A percentile compares a stretch with the other conserved stretches of the same genome.
phyloP scores from a whole-genome alignment of 202 grass and related monocot species.

The Thinopyrum obtusiflorum region DNA sequence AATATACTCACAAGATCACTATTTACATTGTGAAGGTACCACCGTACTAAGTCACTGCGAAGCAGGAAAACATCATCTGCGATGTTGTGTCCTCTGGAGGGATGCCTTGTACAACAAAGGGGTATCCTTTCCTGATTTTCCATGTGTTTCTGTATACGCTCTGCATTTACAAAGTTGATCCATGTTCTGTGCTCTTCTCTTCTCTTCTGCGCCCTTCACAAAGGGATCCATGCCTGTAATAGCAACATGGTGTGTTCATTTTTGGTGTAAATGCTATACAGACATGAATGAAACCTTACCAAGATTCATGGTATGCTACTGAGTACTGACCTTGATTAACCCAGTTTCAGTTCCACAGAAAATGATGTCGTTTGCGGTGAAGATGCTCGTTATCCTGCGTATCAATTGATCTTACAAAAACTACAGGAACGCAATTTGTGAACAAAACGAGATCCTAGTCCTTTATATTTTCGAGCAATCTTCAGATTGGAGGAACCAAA shows the following conservation, averaged over 20 bases:
- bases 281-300: background rate
- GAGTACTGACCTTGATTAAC: slow-evolving; percentile 72
- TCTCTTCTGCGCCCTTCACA: slow-evolving; percentile 39
- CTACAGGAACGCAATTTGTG: too few species aligned
- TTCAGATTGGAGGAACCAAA: too few species aligned
- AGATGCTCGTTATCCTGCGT: slow-evolving; percentile 57
- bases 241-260: background rate
- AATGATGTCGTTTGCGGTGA: slow-evolving; percentile 73
- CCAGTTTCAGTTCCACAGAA: slow-evolving; percentile 87
- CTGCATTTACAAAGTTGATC: slow-evolving; percentile 58
- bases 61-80: background rate
- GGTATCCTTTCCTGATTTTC: slow-evolving; percentile 10
- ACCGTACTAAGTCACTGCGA: background rate
- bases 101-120: slow-evolving; percentile 17
- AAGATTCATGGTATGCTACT: slow-evolving; percentile 28
- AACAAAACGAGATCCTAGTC: too few species aligned
- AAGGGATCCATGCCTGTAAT: slow-evolving; percentile 71
- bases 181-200: slow-evolving; percentile 7
- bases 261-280: background rate
- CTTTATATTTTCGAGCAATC: too few species aligned
- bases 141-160: slow-evolving; percentile 32
- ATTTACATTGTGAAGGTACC: slow-evolving; percentile 39
- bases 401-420: too few species aligned
- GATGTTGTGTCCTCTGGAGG: background rate
- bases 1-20: background rate